Base-by-base conservation (phyloP, 192 early-diverging fungal genomes). In the Coemansia sp. region DNA sequence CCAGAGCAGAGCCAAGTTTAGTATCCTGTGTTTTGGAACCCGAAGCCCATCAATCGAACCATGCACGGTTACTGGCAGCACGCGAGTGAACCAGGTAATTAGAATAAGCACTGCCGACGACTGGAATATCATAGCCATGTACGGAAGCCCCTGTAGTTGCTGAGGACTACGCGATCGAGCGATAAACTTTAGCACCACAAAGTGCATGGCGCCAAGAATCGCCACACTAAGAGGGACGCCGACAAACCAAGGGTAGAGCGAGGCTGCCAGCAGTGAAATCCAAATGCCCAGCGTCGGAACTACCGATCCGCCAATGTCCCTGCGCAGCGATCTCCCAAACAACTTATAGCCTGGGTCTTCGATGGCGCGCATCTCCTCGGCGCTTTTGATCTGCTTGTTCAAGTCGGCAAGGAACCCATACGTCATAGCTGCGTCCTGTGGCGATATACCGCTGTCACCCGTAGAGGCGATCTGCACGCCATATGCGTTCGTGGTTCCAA, bases 71-170 rank as follows among this genome's bases (percentile, higher is more conserved):
- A 89, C 83, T 33, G 88, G 88, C 10, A 94, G 64, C n/a, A 95
- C 73, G 10, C 78, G 74, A 14, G 77, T 51, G 7, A 85, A 11
- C 92, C 92, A 97, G 3, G 86, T 84, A 18, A 87, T 20, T 16
- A 85, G 63, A 6, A 89, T 86, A 73, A 85, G 91, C 64, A 96
- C 83, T 10, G 94, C 83, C 2, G 91, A 91, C 3, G 92, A 83
- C 79, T 98, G 96, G 68, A 93, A 93, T 64, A 98, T 88, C 45
- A 88, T 86, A 1, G 91, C 90, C 60, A 90, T 85, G 59, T 93
- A 94, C 0, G 96, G 96, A 39, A 93, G 93, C 62, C 84, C 73
- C 62, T 86, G 80, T 59, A 97, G 71, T 16, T 84, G 79, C 60
- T 85, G 82, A 10, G 79, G 75, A 3, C 61, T 70, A 35, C 71